Evolutionary conservation across 2,329 filamentous ascomycete species (phyloP).

Genomic region (Stachybotrys chartarum): DNA sequence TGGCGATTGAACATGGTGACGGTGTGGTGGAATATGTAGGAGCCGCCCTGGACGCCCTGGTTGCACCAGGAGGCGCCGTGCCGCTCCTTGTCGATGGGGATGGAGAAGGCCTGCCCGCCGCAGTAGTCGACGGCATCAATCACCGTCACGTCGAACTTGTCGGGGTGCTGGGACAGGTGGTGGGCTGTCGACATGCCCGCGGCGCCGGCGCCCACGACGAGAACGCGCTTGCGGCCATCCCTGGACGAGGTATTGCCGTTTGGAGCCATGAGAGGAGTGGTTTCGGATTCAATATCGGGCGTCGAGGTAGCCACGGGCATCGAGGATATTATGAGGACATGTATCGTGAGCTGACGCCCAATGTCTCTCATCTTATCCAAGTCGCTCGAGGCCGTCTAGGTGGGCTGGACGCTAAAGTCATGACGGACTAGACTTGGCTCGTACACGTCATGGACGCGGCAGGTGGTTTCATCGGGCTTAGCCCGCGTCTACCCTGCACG

Average conservation of each 20-base stretch:
- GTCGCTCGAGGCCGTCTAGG: no score
- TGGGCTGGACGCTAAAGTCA: neutral
- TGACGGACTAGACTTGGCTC: neutral
- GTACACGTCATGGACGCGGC: neutral
- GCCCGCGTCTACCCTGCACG: no score
- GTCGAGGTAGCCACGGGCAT: neutral
- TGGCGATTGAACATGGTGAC: conserved; percentile 54
- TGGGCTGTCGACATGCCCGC: conserved; percentile 48
- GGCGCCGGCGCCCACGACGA: conserved; percentile 33
- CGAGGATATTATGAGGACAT: neutral
- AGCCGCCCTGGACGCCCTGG: conserved; percentile 54
- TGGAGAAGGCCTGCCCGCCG: conserved; percentile 56
- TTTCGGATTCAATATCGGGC: neutral
- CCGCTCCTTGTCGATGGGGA: conserved; percentile 48
- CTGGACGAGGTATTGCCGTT: neutral
- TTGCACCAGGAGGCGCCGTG: conserved; percentile 57
- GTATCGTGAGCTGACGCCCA: no score
- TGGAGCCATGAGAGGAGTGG: neutral
- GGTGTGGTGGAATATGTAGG: conserved; percentile 54
- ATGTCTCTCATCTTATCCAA: no score
- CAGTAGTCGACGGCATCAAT: conserved; percentile 51
- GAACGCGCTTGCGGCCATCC: conserved; percentile 12
- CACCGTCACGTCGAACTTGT: conserved; percentile 53
- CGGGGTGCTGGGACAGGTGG: conserved; percentile 50
- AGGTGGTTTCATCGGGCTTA: neutral